phyloP scores from a whole-genome alignment of 352 stramenopile genomes.

The Thraustotheca clavata region DNA sequence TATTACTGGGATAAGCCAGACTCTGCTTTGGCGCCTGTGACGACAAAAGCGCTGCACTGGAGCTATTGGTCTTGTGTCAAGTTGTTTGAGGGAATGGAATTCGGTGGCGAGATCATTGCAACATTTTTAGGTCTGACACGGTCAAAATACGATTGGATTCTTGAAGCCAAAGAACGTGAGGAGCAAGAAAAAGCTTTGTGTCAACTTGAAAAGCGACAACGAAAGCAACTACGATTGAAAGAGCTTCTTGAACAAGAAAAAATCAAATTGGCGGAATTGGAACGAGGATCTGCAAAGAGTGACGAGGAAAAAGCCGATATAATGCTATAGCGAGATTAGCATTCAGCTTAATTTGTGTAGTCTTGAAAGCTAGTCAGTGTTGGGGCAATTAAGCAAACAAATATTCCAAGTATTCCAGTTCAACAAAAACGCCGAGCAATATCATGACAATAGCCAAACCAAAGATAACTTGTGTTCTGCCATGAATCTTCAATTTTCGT shows the following conservation, averaged over 20 bases:
- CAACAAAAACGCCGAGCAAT: too few species aligned
- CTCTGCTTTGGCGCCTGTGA: not conserved
- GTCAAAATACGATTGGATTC: constrained; percentile 80
- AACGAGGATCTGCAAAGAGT: constrained; percentile 26
- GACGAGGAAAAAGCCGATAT: not conserved
- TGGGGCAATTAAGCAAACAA: too few species aligned
- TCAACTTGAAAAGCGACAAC: constrained; percentile 47
- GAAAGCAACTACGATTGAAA: constrained; percentile 51
- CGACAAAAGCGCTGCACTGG: constrained; percentile 45
- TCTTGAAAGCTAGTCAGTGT: too few species aligned
- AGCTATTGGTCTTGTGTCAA: constrained; percentile 53
- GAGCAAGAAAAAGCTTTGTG: constrained; percentile 50
- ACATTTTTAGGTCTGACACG: constrained; percentile 76
- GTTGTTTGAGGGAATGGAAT: constrained; percentile 62
- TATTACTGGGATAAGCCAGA: constrained; percentile 13
- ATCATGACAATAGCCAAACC: too few species aligned
- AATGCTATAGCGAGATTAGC: too few species aligned
- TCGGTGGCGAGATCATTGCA: constrained; percentile 67
- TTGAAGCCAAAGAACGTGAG: constrained; percentile 64
- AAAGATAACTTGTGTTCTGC: too few species aligned
- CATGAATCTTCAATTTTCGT: too few species aligned
- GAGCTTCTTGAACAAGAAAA: constrained; percentile 61
- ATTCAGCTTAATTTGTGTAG: too few species aligned
- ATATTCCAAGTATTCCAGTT: too few species aligned
- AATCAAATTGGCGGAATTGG: constrained; percentile 53